Percentiles rank a stretch among this genome's conserved stretches.
Evolutionary conservation across 805 yeast genomes (phyloP).

Genomic region (Kodamaea sagamina): DNA sequence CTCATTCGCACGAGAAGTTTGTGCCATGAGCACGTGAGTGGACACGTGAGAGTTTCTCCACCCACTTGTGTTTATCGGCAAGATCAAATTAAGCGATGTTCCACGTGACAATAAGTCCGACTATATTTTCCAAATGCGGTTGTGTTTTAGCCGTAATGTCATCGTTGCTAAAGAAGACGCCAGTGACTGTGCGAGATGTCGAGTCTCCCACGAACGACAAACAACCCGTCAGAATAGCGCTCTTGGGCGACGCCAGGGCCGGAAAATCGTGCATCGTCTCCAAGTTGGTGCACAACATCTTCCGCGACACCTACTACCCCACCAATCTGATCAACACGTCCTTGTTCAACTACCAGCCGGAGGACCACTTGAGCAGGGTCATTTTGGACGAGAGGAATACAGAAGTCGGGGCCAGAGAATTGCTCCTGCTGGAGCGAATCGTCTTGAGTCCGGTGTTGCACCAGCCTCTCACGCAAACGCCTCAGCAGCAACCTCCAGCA

Average conservation of each 20-base stretch:
- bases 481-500: slow-evolving; percentile 6
- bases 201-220: slow-evolving; percentile 22
- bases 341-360: slow-evolving; percentile 55
- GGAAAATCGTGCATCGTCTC: slow-evolving; percentile 65
- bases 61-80: too few species aligned
- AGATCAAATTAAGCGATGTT: too few species aligned
- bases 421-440: slow-evolving; percentile 16
- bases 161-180: slow-evolving; percentile 6
- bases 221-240: slow-evolving; percentile 57
- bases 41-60: too few species aligned
- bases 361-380: slow-evolving; percentile 17
- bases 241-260: slow-evolving; percentile 58
- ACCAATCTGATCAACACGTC: slow-evolving; percentile 63
- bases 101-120: too few species aligned
- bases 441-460: slow-evolving; percentile 34
- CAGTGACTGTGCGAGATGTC: slow-evolving; percentile 10
- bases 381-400: slow-evolving; percentile 28
- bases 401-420: slow-evolving; percentile 15
- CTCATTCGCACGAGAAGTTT: too few species aligned
- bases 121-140: neutral
- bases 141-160: slow-evolving; percentile 1
- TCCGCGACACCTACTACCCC: slow-evolving; percentile 73
- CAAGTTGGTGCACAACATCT: slow-evolving; percentile 48
- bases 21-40: too few species aligned
- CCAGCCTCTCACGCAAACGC: slow-evolving; percentile 20